These are phyloP conservation scores for Scenedesmus sp. DNA, from an alignment of 163 green algal species.

Conservation along the genomic window DNA sequence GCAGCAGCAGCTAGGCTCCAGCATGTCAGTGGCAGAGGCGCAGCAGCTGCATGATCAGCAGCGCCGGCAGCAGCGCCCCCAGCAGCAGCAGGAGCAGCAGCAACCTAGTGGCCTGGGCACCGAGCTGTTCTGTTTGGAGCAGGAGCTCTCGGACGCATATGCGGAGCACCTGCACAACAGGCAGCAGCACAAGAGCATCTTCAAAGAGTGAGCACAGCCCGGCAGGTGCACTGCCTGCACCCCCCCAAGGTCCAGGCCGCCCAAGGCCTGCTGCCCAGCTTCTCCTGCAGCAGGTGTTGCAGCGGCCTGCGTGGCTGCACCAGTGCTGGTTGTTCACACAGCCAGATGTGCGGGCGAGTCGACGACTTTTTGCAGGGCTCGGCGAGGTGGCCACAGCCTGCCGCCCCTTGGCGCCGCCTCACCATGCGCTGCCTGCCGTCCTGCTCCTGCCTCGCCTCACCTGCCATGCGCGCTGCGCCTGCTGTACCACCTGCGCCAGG, in stretches of 20 bases:
- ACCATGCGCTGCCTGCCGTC: background rate
- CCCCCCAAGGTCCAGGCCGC: background rate
- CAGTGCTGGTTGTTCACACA: background rate
- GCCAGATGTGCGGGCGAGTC: no score
- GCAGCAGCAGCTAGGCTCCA: background rate
- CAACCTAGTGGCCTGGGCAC: background rate
- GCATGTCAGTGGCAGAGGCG: constrained; percentile 19
- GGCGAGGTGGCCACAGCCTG: no score
- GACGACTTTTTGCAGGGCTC: no score
- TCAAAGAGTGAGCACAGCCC: constrained; percentile 32
- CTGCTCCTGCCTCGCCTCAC: background rate
- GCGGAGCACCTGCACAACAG: background rate
- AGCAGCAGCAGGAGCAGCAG: constrained; percentile 6
- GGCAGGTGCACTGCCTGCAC: background rate
- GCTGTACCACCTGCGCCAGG: background rate
- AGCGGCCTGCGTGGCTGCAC: background rate
- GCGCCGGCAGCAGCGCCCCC: background rate
- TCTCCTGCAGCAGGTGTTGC: background rate
- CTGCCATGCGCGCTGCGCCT: background rate
- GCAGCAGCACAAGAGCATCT: constrained; percentile 12
- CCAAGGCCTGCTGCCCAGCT: no score
- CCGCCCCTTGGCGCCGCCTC: no score
- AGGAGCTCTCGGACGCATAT: constrained; percentile 40
- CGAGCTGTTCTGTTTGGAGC: constrained; percentile 31
- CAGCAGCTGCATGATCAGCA: constrained; percentile 24